Conservation (phyloP, 495 filamentous ascomycete species). For the Mytilinidion resinicola region DNA sequence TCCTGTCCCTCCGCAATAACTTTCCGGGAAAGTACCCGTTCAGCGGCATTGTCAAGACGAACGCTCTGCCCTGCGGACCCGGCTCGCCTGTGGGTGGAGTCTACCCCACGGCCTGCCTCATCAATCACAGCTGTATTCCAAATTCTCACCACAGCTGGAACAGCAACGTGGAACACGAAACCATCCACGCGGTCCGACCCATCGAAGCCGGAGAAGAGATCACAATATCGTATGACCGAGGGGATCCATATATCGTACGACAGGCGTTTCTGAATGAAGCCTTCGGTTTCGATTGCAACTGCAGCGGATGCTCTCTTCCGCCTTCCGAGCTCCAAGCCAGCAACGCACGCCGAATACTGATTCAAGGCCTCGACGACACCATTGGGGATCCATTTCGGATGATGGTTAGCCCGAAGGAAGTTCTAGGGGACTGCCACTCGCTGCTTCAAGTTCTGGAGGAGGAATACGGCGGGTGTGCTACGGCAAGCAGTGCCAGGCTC, state of each 20-base stretch:
- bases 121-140: slow-evolving; percentile 30
- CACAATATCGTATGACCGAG: slow-evolving; percentile 27
- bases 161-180: slow-evolving; percentile 12
- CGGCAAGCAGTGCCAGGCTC: slow-evolving; percentile 3
- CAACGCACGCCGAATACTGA: slow-evolving; percentile 10
- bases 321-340: slow-evolving; percentile 14
- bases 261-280: slow-evolving; percentile 7
- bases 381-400: slow-evolving; percentile 13
- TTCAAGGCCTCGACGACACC: slow-evolving; percentile 14
- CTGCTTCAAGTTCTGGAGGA: slow-evolving; percentile 11
- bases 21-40: slow-evolving; percentile 32
- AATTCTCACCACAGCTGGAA: slow-evolving; percentile 30
- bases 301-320: slow-evolving; percentile 7
- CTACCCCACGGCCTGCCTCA: slow-evolving; percentile 18
- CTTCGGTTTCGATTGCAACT: slow-evolving; percentile 25
- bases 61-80: slow-evolving; percentile 18
- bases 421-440: slow-evolving; percentile 10
- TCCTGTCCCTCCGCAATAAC: slow-evolving; percentile 42
- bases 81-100: slow-evolving; percentile 12
- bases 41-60: slow-evolving; percentile 18
- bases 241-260: slow-evolving; percentile 8
- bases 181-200: slow-evolving; percentile 21
- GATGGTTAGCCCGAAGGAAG: slow-evolving; percentile 2
- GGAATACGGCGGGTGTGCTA: slow-evolving; percentile 10
- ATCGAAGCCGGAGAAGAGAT: slow-evolving; percentile 28